Evolutionary conservation across 1,284 basidiomycete genomes (phyloP).

Genomic region (Meira nashicola): DNA sequence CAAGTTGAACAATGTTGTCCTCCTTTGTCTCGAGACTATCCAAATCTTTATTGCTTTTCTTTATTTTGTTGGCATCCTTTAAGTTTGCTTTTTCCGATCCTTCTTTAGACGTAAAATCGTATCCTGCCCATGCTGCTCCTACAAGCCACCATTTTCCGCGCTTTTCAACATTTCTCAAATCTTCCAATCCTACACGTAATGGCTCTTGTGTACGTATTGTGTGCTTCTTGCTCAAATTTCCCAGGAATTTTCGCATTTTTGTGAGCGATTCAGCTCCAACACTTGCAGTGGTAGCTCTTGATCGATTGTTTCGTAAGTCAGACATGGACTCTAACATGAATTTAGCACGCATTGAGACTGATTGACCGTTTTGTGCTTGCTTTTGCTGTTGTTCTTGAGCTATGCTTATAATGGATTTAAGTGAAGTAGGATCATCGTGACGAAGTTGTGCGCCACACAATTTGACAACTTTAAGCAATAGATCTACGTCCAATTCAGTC

Average conservation of each 20-base stretch:
- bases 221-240: slow-evolving; percentile 32
- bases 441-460: slow-evolving; percentile 43
- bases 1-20: slow-evolving; percentile 66
- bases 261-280: slow-evolving; percentile 9
- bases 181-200: slow-evolving; percentile 59
- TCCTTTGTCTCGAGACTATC: slow-evolving; percentile 51
- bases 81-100: slow-evolving; percentile 59
- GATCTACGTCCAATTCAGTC: slow-evolving; percentile 74
- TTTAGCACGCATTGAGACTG: slow-evolving; percentile 23
- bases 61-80: slow-evolving; percentile 54
- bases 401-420: slow-evolving; percentile 40
- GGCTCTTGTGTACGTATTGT: slow-evolving; percentile 35
- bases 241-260: slow-evolving; percentile 42
- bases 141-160: slow-evolving; percentile 99
- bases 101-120: slow-evolving; percentile 52
- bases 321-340: slow-evolving; percentile 50
- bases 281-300: slow-evolving; percentile 54
- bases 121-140: slow-evolving; percentile 90
- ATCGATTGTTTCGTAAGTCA: slow-evolving; percentile 57
- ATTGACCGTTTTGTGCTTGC: not conserved
- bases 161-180: slow-evolving; percentile 75
- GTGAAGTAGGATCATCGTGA: slow-evolving; percentile 38
- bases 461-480: slow-evolving; percentile 76
- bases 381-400: slow-evolving; percentile 22
- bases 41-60: slow-evolving; percentile 66